Percentiles rank a stretch among this genome's conserved stretches.
Evolutionary conservation across 139 green algal species (phyloP).

Genomic region (Marvania coccoides): DNA sequence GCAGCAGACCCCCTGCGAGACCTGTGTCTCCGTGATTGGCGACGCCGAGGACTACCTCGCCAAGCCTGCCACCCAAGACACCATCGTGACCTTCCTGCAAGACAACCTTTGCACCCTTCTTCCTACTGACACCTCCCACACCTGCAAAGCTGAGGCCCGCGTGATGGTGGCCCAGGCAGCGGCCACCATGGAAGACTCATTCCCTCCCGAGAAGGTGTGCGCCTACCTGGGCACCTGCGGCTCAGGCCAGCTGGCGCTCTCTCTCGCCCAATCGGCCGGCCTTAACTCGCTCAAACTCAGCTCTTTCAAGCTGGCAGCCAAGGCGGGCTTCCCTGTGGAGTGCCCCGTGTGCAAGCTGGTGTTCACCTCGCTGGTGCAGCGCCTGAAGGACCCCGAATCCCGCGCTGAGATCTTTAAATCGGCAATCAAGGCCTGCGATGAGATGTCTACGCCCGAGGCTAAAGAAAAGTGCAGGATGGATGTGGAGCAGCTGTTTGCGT

Average conservation of each 20-base stretch:
- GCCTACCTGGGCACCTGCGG: slow-evolving; percentile 8
- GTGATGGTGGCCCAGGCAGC: slow-evolving; percentile 7
- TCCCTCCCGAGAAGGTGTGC: slow-evolving; percentile 13
- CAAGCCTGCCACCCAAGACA: not conserved
- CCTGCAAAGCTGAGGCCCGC: slow-evolving; percentile 1
- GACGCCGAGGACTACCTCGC: not conserved
- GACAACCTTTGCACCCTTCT: not conserved
- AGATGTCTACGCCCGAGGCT: not conserved
- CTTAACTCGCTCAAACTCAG: not conserved
- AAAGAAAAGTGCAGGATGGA: slow-evolving; percentile 5
- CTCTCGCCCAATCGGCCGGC: not conserved
- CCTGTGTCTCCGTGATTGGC: slow-evolving; percentile 9
- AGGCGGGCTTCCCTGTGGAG: slow-evolving; percentile 1
- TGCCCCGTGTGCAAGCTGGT: slow-evolving; percentile 24
- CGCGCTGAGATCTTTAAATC: not conserved
- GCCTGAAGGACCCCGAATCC: slow-evolving; percentile 11
- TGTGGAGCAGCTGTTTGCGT: slow-evolving; percentile 9
- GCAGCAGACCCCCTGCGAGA: not conserved
- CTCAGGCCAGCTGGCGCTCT: not conserved
- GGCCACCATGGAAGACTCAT: not conserved
- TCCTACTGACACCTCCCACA: not conserved
- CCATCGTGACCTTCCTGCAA: not conserved
- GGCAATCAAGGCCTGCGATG: slow-evolving; percentile 4
- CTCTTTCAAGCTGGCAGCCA: not conserved
- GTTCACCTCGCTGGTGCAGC: slow-evolving; percentile 1